Evolutionary conservation across 495 filamentous ascomycete species (phyloP), one percentile per base, ranked within the genome.

Genomic region (Collariella sp.): DNA sequence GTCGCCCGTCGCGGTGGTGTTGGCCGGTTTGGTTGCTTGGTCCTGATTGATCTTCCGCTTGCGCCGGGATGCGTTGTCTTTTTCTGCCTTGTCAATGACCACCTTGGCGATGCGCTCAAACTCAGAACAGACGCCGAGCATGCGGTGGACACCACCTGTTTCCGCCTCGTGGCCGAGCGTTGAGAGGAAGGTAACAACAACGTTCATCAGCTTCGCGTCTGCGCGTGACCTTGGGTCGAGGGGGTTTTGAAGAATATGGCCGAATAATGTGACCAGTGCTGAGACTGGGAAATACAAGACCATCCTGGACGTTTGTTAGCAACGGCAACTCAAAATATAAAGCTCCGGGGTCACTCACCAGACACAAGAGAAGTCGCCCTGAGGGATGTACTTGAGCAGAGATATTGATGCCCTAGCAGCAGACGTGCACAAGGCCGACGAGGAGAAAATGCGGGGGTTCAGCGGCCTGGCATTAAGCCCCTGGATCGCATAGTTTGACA

Each of bases 271-370:
- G 4, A 98, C 89, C 12, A 97, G 79, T 11, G 93, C 87, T 3
- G 94, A 96, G 15, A 98, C 90, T 5, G 93, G 93, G 71, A 93
- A 98, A 71, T 98, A 98, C 35, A 98, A 76, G 63, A 96, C 89
- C 59, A 98, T 80, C 91, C 90, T 95, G 52, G 52, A 38, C n/a
- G 29, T 4, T 44, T 50, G 71, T 63, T 34, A 62, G 58, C 45
- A 52, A 48, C 7, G 12, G 22, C 23, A 46, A 16, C 36, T 2
- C 50, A 29, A 42, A 48, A 52, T 13, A 16, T 23, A 35, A 39
- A 18, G 10, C 11, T 29, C 6, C 11, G 23, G 2, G 38, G 18
- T 11, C 39, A 78, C 85, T 76, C 72, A 96, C 93, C 93, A 98
- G 50, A 96, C 93, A 68, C 90, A 96, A 40, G 86, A 84, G 67